Conservation (phyloP, 179 eudicot genomes). For the Beta lomatogona region DNA sequence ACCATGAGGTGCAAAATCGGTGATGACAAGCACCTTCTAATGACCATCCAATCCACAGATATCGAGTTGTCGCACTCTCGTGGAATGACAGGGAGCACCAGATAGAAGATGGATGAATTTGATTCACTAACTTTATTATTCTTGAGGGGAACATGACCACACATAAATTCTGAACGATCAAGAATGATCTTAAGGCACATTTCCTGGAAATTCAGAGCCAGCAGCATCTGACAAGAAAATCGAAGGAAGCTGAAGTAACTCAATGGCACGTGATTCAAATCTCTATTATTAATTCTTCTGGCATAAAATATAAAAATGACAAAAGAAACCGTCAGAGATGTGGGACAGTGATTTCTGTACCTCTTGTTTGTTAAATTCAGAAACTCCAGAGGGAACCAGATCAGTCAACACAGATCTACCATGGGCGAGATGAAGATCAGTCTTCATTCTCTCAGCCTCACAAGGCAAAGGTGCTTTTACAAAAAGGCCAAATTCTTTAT, state of each 20-base stretch:
- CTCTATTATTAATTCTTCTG: neutral
- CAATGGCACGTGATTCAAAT: neutral
- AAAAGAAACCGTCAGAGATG: neutral
- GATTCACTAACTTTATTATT: slow-evolving; percentile 33
- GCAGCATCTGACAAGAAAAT: slow-evolving; percentile 45
- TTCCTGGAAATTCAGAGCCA: slow-evolving; percentile 76
- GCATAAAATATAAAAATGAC: neutral
- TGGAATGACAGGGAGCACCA: slow-evolving; percentile 72
- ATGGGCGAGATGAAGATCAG: slow-evolving; percentile 72
- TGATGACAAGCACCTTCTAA: slow-evolving; percentile 82
- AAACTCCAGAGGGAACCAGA: slow-evolving; percentile 61
- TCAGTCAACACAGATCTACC: slow-evolving; percentile 73
- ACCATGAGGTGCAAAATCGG: slow-evolving; percentile 50
- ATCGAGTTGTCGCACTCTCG: slow-evolving; percentile 35
- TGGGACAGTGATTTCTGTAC: slow-evolving; percentile 36
- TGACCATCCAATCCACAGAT: slow-evolving; percentile 71
- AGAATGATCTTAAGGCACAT: slow-evolving; percentile 79
- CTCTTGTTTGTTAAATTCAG: slow-evolving; percentile 60
- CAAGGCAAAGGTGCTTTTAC: slow-evolving; percentile 63
- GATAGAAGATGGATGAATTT: slow-evolving; percentile 57
- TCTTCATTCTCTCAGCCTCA: slow-evolving; percentile 74
- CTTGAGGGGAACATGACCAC: slow-evolving; percentile 60
- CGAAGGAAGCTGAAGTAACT: neutral
- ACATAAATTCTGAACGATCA: slow-evolving; percentile 65
- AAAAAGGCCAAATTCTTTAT: slow-evolving; percentile 77